These are phyloP conservation scores for Dactylonectria estremocensis DNA, from an alignment of 2,329 filamentous ascomycete genomes.

Conservation along the genomic window DNA sequence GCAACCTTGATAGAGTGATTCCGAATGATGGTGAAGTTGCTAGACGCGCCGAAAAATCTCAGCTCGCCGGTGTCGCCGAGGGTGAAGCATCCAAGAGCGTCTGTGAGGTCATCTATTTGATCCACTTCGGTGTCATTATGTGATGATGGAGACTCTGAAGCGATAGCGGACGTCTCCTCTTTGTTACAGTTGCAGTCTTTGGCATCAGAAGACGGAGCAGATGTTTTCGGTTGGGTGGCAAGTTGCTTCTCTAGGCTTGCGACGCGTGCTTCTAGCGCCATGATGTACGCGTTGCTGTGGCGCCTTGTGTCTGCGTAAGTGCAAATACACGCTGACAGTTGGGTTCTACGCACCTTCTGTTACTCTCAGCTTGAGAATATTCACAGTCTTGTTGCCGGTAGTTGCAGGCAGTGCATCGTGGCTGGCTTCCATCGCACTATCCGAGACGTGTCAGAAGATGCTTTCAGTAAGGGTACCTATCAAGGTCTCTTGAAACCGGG, in stretches of 20 bases:
- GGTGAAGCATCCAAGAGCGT: constrained; percentile 17
- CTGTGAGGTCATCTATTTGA: constrained; percentile 12
- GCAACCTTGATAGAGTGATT: constrained; percentile 19
- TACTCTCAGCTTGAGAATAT: constrained; percentile 26
- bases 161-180: neutral
- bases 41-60: constrained; percentile 17
- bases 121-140: neutral
- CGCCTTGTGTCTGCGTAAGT: constrained; percentile 24
- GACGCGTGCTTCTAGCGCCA: constrained; percentile 26
- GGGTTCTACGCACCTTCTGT: constrained; percentile 22
- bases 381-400: constrained; percentile 27
- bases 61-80: constrained; percentile 25
- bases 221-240: constrained; percentile 8
- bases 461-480: neutral
- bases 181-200: constrained; percentile 1
- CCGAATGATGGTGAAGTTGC: constrained; percentile 15
- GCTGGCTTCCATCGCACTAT: constrained; percentile 35
- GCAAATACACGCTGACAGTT: neutral
- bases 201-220: neutral
- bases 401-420: constrained; percentile 25
- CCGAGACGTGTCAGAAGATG: neutral
- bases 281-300: constrained; percentile 31
- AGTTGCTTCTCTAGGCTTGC: constrained; percentile 23
- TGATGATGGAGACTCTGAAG: neutral
- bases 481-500: neutral